Base-by-base conservation (phyloP, 129 eudicot species). In the Arctium minus region DNA sequence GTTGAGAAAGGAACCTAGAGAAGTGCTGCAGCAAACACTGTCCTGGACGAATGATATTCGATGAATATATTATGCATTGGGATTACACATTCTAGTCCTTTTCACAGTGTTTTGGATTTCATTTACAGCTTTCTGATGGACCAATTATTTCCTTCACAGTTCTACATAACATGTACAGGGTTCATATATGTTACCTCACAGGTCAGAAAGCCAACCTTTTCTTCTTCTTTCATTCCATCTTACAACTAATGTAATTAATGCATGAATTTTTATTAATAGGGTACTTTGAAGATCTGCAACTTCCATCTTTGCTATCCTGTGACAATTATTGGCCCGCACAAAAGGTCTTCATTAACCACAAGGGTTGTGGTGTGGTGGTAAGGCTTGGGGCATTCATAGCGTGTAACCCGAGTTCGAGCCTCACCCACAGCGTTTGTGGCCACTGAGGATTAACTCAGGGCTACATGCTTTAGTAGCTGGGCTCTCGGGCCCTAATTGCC, bases 281-380 rank as follows among this genome's bases (percentile, higher is more conserved):
- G 98, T 68, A 86, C 94, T 15, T 86, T 96, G 81, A 96, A 96
- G 85, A 96, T 96, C 62, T 93, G 98, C 99, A 93, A 82, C 97
- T 96, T 87, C 99, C 98, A 80, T 87, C 97, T 64, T 90, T 86
- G 79, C 86, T 85, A 76, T 87, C 87, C 38, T 96, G 90, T 77
- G 99, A 96, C 88, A 96, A 93, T 76, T 87, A 89, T 89, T 96
- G 99, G 99, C 99, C 98, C 29, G 99, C 93, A 70, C 99, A 96
- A 77, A 96, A 96, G 94, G 99, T 96, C 31, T 38, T 79, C 68
- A 50, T n/a, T n/a, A n/a, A n/a, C n/a, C n/a, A n/a, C n/a, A n/a
- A n/a, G n/a, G n/a, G n/a, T n/a, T n/a, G n/a, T n/a, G n/a, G n/a
- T n/a, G n/a, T n/a, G n/a, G n/a, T n/a, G n/a, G n/a, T n/a, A n/a